Conservation (phyloP, 2,329 filamentous ascomycete genomes). For the Cordyceps cateniannulata region DNA sequence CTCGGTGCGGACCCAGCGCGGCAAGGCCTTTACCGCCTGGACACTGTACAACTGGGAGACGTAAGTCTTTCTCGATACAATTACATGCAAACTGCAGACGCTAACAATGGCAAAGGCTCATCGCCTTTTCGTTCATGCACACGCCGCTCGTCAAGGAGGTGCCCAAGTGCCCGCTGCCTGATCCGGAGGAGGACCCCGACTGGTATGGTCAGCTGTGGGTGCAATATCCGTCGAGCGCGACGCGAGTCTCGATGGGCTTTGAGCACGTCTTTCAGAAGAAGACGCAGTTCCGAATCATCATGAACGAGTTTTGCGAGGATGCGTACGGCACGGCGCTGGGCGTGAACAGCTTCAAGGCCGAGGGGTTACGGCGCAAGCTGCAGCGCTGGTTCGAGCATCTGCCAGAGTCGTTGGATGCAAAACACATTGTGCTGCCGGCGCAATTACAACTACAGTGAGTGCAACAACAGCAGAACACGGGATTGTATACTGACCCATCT, state of each 20-base stretch:
- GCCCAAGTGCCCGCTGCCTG: not conserved
- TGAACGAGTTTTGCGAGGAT: not conserved
- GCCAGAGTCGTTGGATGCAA: not conserved
- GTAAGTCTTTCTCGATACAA: not conserved
- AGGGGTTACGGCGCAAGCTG: not conserved
- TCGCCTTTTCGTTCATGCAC: not conserved
- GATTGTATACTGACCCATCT: not conserved
- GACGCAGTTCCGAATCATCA: not conserved
- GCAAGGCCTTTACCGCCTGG: not conserved
- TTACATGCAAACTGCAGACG: not conserved
- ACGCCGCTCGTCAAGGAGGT: not conserved
- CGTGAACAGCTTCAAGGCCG: not conserved
- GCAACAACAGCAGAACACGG: not conserved
- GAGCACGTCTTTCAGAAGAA: not conserved
- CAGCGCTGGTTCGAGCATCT: not conserved
- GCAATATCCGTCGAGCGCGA: not conserved
- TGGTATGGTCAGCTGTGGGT: not conserved
- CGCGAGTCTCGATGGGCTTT: not conserved
- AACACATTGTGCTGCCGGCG: not conserved
- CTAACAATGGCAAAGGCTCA: not conserved
- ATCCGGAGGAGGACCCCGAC: not conserved
- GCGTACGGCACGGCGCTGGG: not conserved
- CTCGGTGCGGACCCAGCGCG: not conserved
- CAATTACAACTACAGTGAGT: conserved; percentile 1
- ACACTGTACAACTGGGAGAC: not conserved